Percentiles rank a stretch among this genome's conserved stretches.
Evolutionary conservation across 495 filamentous ascomycete genomes (phyloP).

Genomic region (Halenospora varia): DNA sequence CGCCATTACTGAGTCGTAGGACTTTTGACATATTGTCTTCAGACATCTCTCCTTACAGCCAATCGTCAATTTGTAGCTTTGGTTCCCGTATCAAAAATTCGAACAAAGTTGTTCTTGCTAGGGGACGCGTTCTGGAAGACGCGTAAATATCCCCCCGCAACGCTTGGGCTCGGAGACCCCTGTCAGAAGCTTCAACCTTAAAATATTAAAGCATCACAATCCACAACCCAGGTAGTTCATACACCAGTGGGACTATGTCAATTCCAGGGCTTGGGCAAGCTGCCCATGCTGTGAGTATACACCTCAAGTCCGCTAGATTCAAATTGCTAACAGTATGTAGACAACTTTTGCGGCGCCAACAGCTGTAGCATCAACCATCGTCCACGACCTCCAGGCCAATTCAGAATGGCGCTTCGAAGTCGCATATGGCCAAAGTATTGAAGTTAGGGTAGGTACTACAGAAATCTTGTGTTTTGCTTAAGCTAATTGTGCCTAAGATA

Average conservation of each 20-base stretch:
- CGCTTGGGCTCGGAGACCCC: not conserved
- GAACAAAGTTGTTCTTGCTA: not conserved
- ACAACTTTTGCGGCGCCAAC: conserved; percentile 23
- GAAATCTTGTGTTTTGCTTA: not conserved
- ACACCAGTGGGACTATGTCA: too few relatives aligned
- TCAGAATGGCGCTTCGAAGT: conserved; percentile 94
- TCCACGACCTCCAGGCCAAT: conserved; percentile 37
- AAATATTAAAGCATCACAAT: not conserved
- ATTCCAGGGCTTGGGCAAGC: conserved; percentile 47
- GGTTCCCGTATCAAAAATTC: too few relatives aligned
- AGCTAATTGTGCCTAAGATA: conserved; percentile 49
- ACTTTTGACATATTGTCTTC: too few relatives aligned
- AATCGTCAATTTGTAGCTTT: too few relatives aligned
- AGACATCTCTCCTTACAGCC: too few relatives aligned
- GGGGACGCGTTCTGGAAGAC: not conserved
- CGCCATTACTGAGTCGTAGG: too few relatives aligned
- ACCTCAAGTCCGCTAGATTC: not conserved
- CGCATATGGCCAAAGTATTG: conserved; percentile 57
- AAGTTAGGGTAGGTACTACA: conserved; percentile 49
- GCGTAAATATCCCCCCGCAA: not conserved
- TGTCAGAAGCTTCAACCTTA: not conserved
- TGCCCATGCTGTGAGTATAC: conserved; percentile 31
- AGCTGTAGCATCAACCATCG: conserved; percentile 20
- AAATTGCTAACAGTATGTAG: conserved; percentile 4
- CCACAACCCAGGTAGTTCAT: not conserved